Evolutionary conservation across 176 grass and related monocot genomes (phyloP), one percentile per base, ranked within the genome.

Genomic region (Zoysia japonica): DNA sequence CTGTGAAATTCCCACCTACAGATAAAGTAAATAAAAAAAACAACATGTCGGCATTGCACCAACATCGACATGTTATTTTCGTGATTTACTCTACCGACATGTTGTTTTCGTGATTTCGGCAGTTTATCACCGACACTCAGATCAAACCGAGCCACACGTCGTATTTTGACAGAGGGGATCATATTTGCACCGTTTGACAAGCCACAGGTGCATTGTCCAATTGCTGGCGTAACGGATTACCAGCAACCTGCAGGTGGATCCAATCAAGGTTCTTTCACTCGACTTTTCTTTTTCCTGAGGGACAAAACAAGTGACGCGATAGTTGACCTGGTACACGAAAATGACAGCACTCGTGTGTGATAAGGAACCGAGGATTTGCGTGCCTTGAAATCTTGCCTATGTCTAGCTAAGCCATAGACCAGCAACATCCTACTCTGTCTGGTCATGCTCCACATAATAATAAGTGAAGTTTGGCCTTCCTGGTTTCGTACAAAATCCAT

Each of bases 321-420:
- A 50, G 82, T 76, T 85, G 87, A 85, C 87, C 49, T 81, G 77
- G 77, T 85, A 71, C 64, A 71, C 47, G 87, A 85, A 76, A 70
- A 65, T 0, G 77, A 85, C 82, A 71, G 12, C 13, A 48, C 74
- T 85, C 61, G 65, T 14, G 40, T 69, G 28, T 70, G 54, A 84
- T 71, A 47, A 20, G 64, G 47, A 54, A 37, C 9, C 54, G 36
- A 7, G 11, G 38, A 51, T 36, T 17, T 79, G 80, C 62, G 76
- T 80, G 70, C 80, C 75, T 74, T 41, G 40, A 88, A 83, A 83
- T 88, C 61, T 69, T 84, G 76, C 86, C 56, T 75, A 15, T 3
- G 75, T 80, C 76, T 69, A 55, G 77, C 77, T 80, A 56, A 57
- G 77, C 71, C 65, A 76, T 84, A 65, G 41, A 71, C 57, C 52